Evolutionary conservation across 305 asterid genomes (phyloP).

Genomic region (Solanum hybrid): DNA sequence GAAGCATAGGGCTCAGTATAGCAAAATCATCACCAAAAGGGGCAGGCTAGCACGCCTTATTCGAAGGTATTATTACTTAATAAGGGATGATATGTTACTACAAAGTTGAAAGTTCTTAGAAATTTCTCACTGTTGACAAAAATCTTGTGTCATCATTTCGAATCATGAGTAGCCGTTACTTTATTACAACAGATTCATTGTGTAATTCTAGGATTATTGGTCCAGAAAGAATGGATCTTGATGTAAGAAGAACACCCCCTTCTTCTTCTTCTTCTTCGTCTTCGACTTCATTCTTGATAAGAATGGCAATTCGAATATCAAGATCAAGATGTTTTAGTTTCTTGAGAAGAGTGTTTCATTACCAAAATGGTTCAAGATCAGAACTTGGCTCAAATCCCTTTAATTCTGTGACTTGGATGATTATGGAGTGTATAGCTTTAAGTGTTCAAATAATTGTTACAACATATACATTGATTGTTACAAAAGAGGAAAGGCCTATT

Average conservation of each 20-base stretch:
- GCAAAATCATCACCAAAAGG: neutral
- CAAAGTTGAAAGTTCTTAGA: neutral
- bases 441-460: conserved; percentile 40
- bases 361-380: conserved; percentile 79
- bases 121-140: neutral
- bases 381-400: conserved; percentile 82
- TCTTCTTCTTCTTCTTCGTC: conserved; percentile 22
- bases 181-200: conserved; percentile 44
- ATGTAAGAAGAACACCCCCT: conserved; percentile 26
- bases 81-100: neutral
- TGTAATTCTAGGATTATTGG: conserved; percentile 30
- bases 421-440: conserved; percentile 48
- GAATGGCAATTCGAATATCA: conserved; percentile 63
- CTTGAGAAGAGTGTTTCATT: conserved; percentile 74
- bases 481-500: conserved; percentile 66
- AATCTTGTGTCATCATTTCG: neutral
- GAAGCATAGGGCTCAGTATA: neutral
- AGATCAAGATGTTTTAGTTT: conserved; percentile 66
- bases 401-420: conserved; percentile 66
- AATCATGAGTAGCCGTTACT: conserved; percentile 41
- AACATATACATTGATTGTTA: conserved; percentile 30
- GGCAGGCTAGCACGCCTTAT: neutral
- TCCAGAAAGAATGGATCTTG: conserved; percentile 30
- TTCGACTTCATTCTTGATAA: conserved; percentile 43
- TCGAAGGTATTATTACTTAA: neutral